Percentiles rank a stretch among this genome's conserved stretches.
Evolutionary conservation across 1,284 basidiomycete species (phyloP).

Genomic region (Malassezia nana): DNA sequence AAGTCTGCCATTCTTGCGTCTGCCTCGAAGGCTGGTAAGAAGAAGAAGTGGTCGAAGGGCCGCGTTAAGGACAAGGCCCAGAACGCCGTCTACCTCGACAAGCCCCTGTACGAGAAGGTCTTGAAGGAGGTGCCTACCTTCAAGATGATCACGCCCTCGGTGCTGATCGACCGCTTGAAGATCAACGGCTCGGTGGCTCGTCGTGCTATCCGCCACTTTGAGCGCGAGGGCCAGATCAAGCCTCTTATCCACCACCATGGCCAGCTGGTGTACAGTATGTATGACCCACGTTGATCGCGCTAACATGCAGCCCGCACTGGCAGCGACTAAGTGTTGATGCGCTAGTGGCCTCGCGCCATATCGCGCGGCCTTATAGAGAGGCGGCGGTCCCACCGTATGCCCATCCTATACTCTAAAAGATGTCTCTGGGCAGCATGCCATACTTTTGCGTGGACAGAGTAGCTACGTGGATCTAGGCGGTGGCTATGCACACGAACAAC

Average conservation of each 20-base stretch:
- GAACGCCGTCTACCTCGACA: slow-evolving; percentile 71
- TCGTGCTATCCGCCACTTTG: slow-evolving; percentile 81
- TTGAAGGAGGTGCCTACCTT: slow-evolving; percentile 99
- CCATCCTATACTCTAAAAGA: slow-evolving; percentile 1
- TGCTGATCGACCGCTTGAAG: slow-evolving; percentile 90
- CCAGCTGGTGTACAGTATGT: slow-evolving; percentile 73
- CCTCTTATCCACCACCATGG: slow-evolving; percentile 87
- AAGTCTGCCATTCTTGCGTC: slow-evolving; percentile 48
- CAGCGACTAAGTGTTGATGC: slow-evolving; percentile 12
- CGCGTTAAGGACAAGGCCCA: slow-evolving; percentile 92
- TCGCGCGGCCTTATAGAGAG: background rate
- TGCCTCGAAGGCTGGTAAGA: slow-evolving; percentile 58
- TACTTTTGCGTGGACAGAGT: background rate
- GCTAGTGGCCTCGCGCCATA: background rate
- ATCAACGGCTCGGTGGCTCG: slow-evolving; percentile 92
- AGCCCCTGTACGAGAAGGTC: slow-evolving; percentile 76
- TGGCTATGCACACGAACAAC: background rate
- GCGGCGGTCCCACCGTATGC: background rate
- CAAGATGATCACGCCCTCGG: slow-evolving; percentile 86
- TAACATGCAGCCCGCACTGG: slow-evolving; percentile 12
- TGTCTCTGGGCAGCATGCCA: background rate
- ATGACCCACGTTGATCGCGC: background rate
- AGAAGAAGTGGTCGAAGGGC: slow-evolving; percentile 99
- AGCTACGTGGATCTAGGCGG: too few relatives aligned
- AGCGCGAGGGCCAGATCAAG: slow-evolving; percentile 92